Percentiles rank a stretch among this genome's conserved stretches.
These are phyloP conservation scores for Spencermartinsiella ligniputridi DNA, from an alignment of 1,139 yeast genomes.

Conservation along the genomic window DNA sequence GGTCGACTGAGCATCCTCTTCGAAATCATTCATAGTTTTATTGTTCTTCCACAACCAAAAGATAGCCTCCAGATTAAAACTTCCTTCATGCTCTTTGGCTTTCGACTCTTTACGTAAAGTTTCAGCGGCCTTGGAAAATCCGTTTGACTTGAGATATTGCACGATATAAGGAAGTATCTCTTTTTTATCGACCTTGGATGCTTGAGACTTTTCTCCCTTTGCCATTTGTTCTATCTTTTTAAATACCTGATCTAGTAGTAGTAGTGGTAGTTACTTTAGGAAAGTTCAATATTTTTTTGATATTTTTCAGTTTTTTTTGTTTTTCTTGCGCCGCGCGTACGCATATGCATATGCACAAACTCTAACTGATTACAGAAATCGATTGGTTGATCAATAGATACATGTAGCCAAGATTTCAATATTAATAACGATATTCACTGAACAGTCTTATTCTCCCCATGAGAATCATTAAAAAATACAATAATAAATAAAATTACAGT, in stretches of 20 bases:
- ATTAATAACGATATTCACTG: too few species aligned
- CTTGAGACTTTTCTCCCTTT: background rate
- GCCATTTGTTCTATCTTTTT: constrained; percentile 3
- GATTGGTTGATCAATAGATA: too few species aligned
- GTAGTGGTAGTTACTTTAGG: too few species aligned
- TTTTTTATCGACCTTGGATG: constrained; percentile 6
- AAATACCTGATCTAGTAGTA: too few species aligned
- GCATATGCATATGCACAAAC: too few species aligned
- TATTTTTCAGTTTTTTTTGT: too few species aligned
- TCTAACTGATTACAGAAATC: too few species aligned
- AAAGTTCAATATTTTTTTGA: too few species aligned
- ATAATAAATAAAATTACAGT: constrained; percentile 2
- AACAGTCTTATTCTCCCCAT: too few species aligned
- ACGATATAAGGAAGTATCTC: constrained; percentile 26
- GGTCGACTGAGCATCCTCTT: constrained; percentile 22
- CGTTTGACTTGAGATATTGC: constrained; percentile 22
- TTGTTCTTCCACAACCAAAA: constrained; percentile 25
- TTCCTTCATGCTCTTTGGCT: constrained; percentile 9
- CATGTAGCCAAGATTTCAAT: too few species aligned
- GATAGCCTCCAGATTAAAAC: constrained; percentile 5
- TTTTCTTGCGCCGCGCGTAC: too few species aligned
- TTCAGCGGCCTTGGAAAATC: constrained; percentile 26
- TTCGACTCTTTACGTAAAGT: constrained; percentile 21
- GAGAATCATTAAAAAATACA: constrained; percentile 1
- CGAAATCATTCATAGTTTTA: constrained; percentile 25